Conservation (phyloP, 2,329 filamentous ascomycete species). For the Coniella vitis region DNA sequence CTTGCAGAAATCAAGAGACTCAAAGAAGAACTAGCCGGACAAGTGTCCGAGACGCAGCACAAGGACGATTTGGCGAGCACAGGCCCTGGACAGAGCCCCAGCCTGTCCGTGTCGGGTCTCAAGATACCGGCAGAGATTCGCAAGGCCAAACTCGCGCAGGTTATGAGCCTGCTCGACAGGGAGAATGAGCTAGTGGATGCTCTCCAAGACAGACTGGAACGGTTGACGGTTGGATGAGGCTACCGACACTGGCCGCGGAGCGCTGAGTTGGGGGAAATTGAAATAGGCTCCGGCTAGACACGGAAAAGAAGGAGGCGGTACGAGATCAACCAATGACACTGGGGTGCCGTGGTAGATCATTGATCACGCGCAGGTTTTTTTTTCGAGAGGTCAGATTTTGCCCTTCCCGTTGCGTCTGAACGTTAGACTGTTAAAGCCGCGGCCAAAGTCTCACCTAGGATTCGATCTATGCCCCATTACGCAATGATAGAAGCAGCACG, state of each 20-base stretch:
- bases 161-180: conserved; percentile 56
- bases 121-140: conserved; percentile 55
- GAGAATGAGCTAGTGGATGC: conserved; percentile 64
- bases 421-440: too few species aligned
- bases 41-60: conserved; percentile 37
- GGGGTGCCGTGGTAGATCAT: not conserved
- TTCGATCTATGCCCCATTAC: too few species aligned
- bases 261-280: not conserved
- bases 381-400: not conserved
- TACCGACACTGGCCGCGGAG: not conserved
- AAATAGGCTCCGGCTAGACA: not conserved
- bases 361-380: not conserved
- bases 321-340: conserved; percentile 12
- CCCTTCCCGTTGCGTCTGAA: not conserved
- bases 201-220: conserved; percentile 55
- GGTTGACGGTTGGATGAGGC: conserved; percentile 34
- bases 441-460: too few species aligned
- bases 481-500: too few species aligned
- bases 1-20: conserved; percentile 50
- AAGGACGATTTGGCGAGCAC: conserved; percentile 24
- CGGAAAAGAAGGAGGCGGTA: not conserved
- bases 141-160: conserved; percentile 56
- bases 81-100: conserved; percentile 18
- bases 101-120: conserved; percentile 33
- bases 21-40: conserved; percentile 44